Conservation (phyloP, 176 grass and related monocot genomes). For the Triticum turgidum region DNA sequence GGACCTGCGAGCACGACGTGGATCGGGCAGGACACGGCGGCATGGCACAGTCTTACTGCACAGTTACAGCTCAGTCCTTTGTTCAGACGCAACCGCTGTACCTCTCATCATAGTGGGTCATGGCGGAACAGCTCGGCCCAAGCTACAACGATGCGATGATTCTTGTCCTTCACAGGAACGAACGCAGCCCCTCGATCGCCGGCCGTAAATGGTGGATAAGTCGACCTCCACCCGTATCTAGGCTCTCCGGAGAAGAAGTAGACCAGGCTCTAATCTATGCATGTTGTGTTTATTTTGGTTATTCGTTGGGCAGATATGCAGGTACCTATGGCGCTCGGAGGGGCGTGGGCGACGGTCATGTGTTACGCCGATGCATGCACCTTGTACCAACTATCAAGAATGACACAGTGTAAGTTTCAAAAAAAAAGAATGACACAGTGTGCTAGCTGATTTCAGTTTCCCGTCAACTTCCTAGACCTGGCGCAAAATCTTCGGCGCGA, state of each 20-base stretch:
- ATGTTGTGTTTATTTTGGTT: background rate
- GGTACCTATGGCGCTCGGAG: background rate
- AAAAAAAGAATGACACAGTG: background rate
- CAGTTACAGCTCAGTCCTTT: slow-evolving; percentile 3
- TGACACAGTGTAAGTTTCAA: background rate
- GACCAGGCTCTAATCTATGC: background rate
- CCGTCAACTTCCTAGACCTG: slow-evolving; percentile 9
- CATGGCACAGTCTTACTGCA: background rate
- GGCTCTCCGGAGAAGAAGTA: background rate
- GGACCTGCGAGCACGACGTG: background rate
- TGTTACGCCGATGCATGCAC: too few species aligned
- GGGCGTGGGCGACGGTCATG: too few species aligned
- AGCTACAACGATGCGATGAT: background rate
- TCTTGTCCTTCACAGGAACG: background rate
- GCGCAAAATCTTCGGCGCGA: background rate
- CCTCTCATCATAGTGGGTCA: background rate
- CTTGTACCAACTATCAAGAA: too few species aligned
- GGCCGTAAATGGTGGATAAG: background rate
- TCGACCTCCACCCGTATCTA: background rate
- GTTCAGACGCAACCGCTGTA: background rate
- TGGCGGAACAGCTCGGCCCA: background rate
- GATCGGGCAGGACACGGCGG: background rate
- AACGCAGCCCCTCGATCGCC: background rate
- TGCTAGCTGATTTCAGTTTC: slow-evolving; percentile 27
- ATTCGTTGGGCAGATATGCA: background rate